Percentiles rank a stretch among this genome's conserved stretches.
phyloP scores from a whole-genome alignment of 139 green algal species.

The Chlamydomonas sphaeroides region DNA sequence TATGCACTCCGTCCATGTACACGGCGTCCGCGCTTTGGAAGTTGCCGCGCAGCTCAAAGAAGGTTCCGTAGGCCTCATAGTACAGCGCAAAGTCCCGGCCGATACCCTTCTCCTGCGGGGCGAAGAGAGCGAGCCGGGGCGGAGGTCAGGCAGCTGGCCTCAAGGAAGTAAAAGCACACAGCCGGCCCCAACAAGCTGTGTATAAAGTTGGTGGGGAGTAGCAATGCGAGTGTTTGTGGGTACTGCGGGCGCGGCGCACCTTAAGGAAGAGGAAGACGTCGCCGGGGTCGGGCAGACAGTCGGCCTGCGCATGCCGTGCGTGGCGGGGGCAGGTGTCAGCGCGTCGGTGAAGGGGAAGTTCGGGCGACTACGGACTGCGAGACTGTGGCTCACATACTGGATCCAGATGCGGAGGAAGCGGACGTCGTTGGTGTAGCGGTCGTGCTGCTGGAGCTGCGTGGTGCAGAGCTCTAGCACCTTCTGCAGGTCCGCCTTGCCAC shows the following conservation, averaged over 20 bases:
- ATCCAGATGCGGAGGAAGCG: constrained; percentile 95
- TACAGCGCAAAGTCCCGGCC: constrained; percentile 84
- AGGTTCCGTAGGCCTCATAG: constrained; percentile 89
- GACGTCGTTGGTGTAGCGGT: constrained; percentile 82
- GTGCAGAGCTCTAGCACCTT: constrained; percentile 90
- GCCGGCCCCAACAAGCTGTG: too few species aligned
- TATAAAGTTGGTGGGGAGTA: too few species aligned
- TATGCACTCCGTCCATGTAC: constrained; percentile 78
- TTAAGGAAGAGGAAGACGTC: constrained; percentile 91
- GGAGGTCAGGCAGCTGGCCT: too few species aligned
- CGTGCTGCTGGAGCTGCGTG: constrained; percentile 62
- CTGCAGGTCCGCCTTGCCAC: constrained; percentile 80
- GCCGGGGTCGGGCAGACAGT: constrained; percentile 83
- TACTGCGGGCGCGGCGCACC: constrained; percentile 32
- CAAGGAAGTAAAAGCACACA: too few species aligned
- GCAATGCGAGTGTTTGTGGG: too few species aligned
- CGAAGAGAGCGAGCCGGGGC: too few species aligned
- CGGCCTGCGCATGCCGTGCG: constrained; percentile 68
- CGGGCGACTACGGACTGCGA: too few species aligned
- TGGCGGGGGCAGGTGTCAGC: not conserved
- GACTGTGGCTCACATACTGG: constrained; percentile 90
- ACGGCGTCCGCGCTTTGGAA: constrained; percentile 76
- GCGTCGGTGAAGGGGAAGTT: not conserved
- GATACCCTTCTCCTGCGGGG: constrained; percentile 74
- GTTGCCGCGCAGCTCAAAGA: constrained; percentile 81